phyloP scores from a whole-genome alignment of 345 rosid species.

The Barbarea vulgaris region DNA sequence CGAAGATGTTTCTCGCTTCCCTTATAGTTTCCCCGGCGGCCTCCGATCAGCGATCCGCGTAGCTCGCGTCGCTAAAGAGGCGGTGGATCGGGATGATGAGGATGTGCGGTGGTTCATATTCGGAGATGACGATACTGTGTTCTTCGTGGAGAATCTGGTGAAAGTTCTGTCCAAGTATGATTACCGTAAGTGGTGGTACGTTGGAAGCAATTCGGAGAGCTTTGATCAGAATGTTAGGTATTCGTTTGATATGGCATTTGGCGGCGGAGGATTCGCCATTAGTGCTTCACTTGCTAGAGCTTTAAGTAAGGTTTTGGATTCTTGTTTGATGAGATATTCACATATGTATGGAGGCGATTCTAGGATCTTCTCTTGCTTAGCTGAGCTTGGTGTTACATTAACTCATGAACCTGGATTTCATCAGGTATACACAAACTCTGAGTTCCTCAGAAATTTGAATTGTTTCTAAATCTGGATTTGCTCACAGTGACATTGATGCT shows the following conservation, averaged over 20 bases:
- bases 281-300: too few relatives aligned
- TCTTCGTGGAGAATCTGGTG: slow-evolving; percentile 69
- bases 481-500: neutral
- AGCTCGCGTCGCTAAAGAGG: slow-evolving; percentile 73
- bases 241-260: slow-evolving; percentile 71
- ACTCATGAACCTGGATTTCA: slow-evolving; percentile 83
- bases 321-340: slow-evolving; percentile 50
- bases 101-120: slow-evolving; percentile 77
- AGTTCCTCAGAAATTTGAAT: neutral
- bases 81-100: slow-evolving; percentile 48
- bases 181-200: slow-evolving; percentile 58
- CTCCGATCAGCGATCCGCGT: slow-evolving; percentile 71
- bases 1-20: slow-evolving; percentile 61
- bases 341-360: slow-evolving; percentile 79
- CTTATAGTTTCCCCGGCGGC: slow-evolving; percentile 62
- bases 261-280: too few relatives aligned
- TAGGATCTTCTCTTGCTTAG: slow-evolving; percentile 76
- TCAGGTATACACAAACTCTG: slow-evolving; percentile 53
- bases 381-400: slow-evolving; percentile 70
- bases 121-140: slow-evolving; percentile 81
- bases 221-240: slow-evolving; percentile 63
- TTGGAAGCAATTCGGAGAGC: slow-evolving; percentile 74
- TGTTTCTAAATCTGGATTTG: neutral
- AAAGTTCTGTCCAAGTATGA: slow-evolving; percentile 65
- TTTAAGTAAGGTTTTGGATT: too few relatives aligned